Evolutionary conservation across 805 yeast genomes (phyloP), one percentile per base, ranked within the genome.

Genomic region (Metschnikowia proteae): DNA sequence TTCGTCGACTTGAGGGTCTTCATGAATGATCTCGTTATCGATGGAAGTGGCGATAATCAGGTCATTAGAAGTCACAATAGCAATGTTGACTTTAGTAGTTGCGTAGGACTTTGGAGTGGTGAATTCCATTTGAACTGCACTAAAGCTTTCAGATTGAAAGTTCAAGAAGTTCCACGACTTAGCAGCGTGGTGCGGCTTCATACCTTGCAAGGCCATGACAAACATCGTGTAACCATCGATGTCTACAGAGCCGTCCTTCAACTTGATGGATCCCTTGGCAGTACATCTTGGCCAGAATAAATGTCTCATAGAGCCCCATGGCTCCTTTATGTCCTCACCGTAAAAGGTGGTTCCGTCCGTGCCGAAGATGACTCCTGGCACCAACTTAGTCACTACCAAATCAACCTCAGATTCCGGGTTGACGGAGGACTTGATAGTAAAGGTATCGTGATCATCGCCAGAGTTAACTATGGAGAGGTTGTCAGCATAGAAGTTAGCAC

Each of bases 111-210:
- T 82, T 28, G 99, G 99, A 6, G 99, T 94, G 39, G 91, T 86
- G 73, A 88, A 94, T 68, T 94, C 97, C 97, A 94, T 94, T 56
- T 87, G 79, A 13, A 90, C 83, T 8, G 88, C 96, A 32, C 92
- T 75, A 58, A 78, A 75, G 35, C 82, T 72, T 45, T 82, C 78
- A 17, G 94, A 85, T 64, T 88, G 96, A 78, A 87, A 92, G 69
- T 88, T 86, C 53, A 88, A 70, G 65, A 94, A 94, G 70, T 92
- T 94, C 99, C 99, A 94, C 23, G 89, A 71, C 52, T 96, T 88
- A 48, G 99, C 99, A 32, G 97, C 97, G 70, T 94, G 99, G 68
- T 94, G 97, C 6, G 99, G 99, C 69, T 94, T 94, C 98, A 94
- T 91, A 53, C 98, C 98, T 74, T 94, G 99, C 58, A 89, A 73